Evolutionary conservation across 1,139 yeast species (phyloP).

Genomic region (Hemisphaericaspora xylanilytica): DNA sequence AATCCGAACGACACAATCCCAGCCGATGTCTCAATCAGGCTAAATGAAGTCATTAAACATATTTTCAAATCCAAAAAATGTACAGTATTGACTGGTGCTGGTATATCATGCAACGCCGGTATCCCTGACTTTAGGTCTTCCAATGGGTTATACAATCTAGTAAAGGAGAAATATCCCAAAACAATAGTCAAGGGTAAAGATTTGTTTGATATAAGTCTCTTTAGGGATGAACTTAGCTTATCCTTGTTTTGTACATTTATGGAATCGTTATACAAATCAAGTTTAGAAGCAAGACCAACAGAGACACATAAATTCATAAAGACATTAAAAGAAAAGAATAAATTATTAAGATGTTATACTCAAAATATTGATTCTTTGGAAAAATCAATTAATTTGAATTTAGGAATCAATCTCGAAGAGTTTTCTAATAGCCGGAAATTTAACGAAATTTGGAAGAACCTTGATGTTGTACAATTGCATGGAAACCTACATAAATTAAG

Average conservation of each 20-base stretch:
- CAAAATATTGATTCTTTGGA: slow-evolving; percentile 65
- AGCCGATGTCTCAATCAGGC: slow-evolving; percentile 20
- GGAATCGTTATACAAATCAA: slow-evolving; percentile 66
- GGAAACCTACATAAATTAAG: slow-evolving; percentile 78
- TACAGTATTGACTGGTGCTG: slow-evolving; percentile 84
- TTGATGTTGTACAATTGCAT: slow-evolving; percentile 84
- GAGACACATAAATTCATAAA: slow-evolving; percentile 78
- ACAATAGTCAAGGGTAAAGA: slow-evolving; percentile 79
- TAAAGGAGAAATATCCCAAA: slow-evolving; percentile 61
- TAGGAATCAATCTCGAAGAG: slow-evolving; percentile 36
- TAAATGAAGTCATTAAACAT: slow-evolving; percentile 39
- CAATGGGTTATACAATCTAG: slow-evolving; percentile 78
- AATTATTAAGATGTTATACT: slow-evolving; percentile 78
- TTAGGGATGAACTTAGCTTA: slow-evolving; percentile 63
- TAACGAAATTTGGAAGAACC: slow-evolving; percentile 51
- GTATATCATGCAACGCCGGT: slow-evolving; percentile 94
- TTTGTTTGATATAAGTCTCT: slow-evolving; percentile 79
- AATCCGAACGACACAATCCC: slow-evolving; percentile 11
- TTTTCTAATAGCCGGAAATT: slow-evolving; percentile 27
- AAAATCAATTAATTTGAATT: slow-evolving; percentile 39
- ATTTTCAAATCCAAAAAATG: slow-evolving; percentile 52
- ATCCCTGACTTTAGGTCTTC: slow-evolving; percentile 91
- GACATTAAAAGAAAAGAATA: slow-evolving; percentile 59
- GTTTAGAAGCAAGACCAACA: slow-evolving; percentile 71
- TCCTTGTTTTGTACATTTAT: slow-evolving; percentile 76